These are phyloP conservation scores for Fusarium papillatum DNA, from an alignment of 2,329 filamentous ascomycete species.

Conservation along the genomic window DNA sequence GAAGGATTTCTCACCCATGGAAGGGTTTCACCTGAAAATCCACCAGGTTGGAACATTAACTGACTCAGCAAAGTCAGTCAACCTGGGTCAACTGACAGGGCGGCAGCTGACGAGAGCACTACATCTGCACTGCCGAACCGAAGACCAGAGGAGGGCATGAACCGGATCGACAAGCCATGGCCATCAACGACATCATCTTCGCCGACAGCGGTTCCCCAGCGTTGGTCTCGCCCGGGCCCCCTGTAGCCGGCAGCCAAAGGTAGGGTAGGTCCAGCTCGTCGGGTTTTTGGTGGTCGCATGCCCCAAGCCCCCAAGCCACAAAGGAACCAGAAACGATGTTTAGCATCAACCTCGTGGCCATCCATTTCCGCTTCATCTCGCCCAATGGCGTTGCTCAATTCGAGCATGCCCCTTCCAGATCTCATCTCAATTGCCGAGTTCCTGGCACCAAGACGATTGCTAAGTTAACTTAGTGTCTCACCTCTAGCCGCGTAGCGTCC, in stretches of 20 bases:
- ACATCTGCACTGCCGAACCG: neutral
- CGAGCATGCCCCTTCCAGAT: conserved; percentile 33
- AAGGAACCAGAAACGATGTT: conserved; percentile 4
- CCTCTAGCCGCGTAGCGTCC: conserved; percentile 3
- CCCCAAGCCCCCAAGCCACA: conserved; percentile 17
- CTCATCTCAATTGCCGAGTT: conserved; percentile 26
- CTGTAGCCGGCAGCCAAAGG: neutral
- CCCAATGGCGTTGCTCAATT: conserved; percentile 29
- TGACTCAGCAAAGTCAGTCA: neutral
- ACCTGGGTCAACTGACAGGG: conserved; percentile 3
- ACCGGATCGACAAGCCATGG: conserved; percentile 12
- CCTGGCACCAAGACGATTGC: conserved; percentile 12
- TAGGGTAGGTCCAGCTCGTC: neutral
- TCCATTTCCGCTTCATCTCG: conserved; percentile 7
- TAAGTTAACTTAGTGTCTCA: conserved; percentile 17
- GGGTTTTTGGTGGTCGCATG: conserved; percentile 17
- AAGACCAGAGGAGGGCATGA: neutral
- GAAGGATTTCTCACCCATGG: neutral
- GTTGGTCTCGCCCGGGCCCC: neutral
- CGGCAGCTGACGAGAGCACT: neutral
- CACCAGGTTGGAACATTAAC: neutral
- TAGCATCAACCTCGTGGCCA: conserved; percentile 24
- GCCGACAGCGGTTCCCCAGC: neutral
- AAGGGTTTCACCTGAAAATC: neutral
- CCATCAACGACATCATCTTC: neutral